A percentile compares a stretch with the other conserved stretches of the same genome.
Conservation (phyloP, 2,329 filamentous ascomycete species). For the Pestalotiopsis fici region DNA sequence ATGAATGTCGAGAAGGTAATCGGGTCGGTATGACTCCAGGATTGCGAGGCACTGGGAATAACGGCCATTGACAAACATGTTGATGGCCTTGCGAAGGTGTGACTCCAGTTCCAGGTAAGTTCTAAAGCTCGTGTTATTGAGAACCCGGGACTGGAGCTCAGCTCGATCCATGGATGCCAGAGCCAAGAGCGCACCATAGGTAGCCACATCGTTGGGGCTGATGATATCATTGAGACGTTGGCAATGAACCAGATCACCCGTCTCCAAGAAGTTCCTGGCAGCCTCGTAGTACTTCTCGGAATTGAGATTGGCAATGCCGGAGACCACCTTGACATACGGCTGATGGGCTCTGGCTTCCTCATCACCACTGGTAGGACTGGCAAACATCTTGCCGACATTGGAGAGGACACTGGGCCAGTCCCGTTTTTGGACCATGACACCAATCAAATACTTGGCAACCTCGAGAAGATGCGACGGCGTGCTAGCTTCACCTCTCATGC, state of each 20-base stretch:
- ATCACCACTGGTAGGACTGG: constrained; percentile 42
- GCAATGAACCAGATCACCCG: constrained; percentile 51
- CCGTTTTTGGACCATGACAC: constrained; percentile 72
- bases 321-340: constrained; percentile 53
- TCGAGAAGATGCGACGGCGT: constrained; percentile 81
- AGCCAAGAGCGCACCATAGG: constrained; percentile 88
- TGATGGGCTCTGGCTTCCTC: constrained; percentile 45
- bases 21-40: constrained; percentile 76
- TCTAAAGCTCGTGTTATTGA: constrained; percentile 81
- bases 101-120: constrained; percentile 90
- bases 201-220: constrained; percentile 83
- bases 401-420: constrained; percentile 74
- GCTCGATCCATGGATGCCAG: constrained; percentile 85
- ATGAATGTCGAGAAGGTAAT: constrained; percentile 90
- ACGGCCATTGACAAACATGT: constrained; percentile 85
- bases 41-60: constrained; percentile 84
- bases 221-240: constrained; percentile 69
- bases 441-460: constrained; percentile 77
- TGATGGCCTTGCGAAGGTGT: constrained; percentile 88
- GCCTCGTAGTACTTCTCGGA: constrained; percentile 58
- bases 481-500: constrained; percentile 90
- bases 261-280: constrained; percentile 69
- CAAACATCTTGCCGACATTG: constrained; percentile 64
- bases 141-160: constrained; percentile 72
- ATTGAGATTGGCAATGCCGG: constrained; percentile 51